Conservation (phyloP, 352 stramenopile species). For the Phytophthora melonis region DNA sequence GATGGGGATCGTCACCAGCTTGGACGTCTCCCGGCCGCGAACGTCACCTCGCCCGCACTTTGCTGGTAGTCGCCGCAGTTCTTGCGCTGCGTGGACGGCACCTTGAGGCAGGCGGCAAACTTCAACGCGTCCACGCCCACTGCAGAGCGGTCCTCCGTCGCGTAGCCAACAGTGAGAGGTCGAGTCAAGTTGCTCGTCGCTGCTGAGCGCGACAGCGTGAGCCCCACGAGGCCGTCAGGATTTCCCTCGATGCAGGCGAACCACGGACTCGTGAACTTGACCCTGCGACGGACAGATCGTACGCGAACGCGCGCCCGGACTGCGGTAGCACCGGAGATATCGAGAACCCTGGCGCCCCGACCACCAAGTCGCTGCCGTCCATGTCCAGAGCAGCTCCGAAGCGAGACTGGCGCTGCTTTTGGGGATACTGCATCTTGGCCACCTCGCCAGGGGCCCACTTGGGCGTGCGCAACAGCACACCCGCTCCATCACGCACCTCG, state of each 20-base stretch:
- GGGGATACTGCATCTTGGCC: constrained; percentile 79
- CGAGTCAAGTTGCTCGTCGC: constrained; percentile 49
- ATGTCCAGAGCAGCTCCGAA: constrained; percentile 68
- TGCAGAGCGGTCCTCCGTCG: constrained; percentile 80
- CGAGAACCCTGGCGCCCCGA: constrained; percentile 69
- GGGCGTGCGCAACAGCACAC: constrained; percentile 64
- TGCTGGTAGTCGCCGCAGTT: constrained; percentile 85
- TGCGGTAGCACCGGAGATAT: constrained; percentile 46
- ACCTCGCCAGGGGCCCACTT: constrained; percentile 80
- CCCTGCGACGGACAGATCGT: constrained; percentile 63
- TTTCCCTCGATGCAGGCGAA: constrained; percentile 80
- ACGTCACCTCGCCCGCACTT: constrained; percentile 88
- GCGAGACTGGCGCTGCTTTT: constrained; percentile 64
- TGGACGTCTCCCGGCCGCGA: constrained; percentile 88
- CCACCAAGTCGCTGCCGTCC: constrained; percentile 63
- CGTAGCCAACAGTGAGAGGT: constrained; percentile 73
- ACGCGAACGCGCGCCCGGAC: constrained; percentile 71
- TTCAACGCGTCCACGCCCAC: constrained; percentile 60
- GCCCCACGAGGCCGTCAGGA: constrained; percentile 56
- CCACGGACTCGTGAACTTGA: constrained; percentile 65
- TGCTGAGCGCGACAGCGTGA: constrained; percentile 59
- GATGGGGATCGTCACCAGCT: constrained; percentile 91
- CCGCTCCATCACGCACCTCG: constrained; percentile 76
- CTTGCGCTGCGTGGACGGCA: constrained; percentile 62
- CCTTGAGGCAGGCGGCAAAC: constrained; percentile 66